Percentiles rank a stretch among this genome's conserved stretches.
These are phyloP conservation scores for Mytilinidion resinicola DNA, from an alignment of 495 filamentous ascomycete species.

Conservation along the genomic window DNA sequence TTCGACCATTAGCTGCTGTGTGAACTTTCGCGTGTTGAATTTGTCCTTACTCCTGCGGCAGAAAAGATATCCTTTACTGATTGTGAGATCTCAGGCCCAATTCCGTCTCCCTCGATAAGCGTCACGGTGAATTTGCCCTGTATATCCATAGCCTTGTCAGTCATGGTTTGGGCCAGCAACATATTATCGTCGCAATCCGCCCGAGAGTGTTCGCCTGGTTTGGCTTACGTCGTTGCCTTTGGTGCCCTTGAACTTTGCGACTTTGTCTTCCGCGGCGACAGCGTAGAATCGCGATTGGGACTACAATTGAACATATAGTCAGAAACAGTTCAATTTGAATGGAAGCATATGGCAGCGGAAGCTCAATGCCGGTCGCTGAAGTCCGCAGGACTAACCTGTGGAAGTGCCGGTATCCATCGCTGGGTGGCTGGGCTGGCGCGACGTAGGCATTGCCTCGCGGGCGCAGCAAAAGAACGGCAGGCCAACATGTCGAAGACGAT, in stretches of 20 bases:
- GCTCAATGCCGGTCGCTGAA: neutral
- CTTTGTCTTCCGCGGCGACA: slow-evolving; percentile 55
- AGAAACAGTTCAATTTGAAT: slow-evolving; percentile 11
- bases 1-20: slow-evolving; percentile 34
- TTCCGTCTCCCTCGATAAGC: slow-evolving; percentile 97
- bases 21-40: slow-evolving; percentile 19
- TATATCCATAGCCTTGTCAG: slow-evolving; percentile 4
- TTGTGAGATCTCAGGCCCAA: slow-evolving; percentile 94
- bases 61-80: slow-evolving; percentile 97
- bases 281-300: slow-evolving; percentile 43
- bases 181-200: neutral
- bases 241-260: slow-evolving; percentile 86
- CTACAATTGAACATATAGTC: slow-evolving; percentile 23
- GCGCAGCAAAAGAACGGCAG: slow-evolving; percentile 49
- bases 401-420: slow-evolving; percentile 43
- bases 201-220: slow-evolving; percentile 1
- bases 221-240: slow-evolving; percentile 78
- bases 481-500: slow-evolving; percentile 51
- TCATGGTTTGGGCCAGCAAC: too few species aligned
- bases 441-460: slow-evolving; percentile 53
- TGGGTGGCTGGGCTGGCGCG: slow-evolving; percentile 41
- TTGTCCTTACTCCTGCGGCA: slow-evolving; percentile 70
- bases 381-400: slow-evolving; percentile 43
- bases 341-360: neutral
- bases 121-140: slow-evolving; percentile 94